Conservation (phyloP, 768 basidiomycete genomes). For the Suillus variegatus region DNA sequence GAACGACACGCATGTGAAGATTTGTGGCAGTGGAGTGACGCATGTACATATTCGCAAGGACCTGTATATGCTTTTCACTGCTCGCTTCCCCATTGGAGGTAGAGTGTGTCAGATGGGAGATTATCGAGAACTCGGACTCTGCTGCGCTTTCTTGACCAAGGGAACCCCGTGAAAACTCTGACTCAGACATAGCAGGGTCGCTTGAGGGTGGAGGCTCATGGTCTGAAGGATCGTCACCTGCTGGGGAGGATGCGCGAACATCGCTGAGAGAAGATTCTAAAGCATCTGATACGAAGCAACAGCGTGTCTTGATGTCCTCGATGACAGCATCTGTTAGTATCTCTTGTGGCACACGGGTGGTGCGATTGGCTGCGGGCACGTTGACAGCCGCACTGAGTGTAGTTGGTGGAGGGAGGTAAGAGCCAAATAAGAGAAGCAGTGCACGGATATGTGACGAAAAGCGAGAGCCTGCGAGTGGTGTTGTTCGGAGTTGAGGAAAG, state of each 20-base stretch:
- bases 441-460: conserved; percentile 78
- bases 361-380: conserved; percentile 60
- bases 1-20: conserved; percentile 65
- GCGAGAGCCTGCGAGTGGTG: conserved; percentile 85
- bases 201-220: conserved; percentile 46
- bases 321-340: conserved; percentile 79
- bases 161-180: conserved; percentile 59
- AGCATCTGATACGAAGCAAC: conserved; percentile 80
- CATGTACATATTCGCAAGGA: conserved; percentile 68
- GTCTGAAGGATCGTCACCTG: conserved; percentile 37
- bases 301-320: conserved; percentile 88
- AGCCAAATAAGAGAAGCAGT: conserved; percentile 81
- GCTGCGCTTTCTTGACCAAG: conserved; percentile 52
- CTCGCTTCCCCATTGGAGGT: conserved; percentile 18
- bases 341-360: conserved; percentile 73
- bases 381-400: conserved; percentile 66
- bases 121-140: conserved; percentile 57
- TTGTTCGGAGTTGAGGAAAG: conserved; percentile 79
- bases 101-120: conserved; percentile 44
- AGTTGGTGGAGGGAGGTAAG: conserved; percentile 80
- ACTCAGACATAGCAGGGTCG: conserved; percentile 66
- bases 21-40: conserved; percentile 79
- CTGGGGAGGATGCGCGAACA: conserved; percentile 33
- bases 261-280: conserved; percentile 42
- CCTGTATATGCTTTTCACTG: conserved; percentile 45